A percentile compares a stretch with the other conserved stretches of the same genome.
Conservation (phyloP, 2,329 filamentous ascomycete species). For the Leptosphaerulina australis region DNA sequence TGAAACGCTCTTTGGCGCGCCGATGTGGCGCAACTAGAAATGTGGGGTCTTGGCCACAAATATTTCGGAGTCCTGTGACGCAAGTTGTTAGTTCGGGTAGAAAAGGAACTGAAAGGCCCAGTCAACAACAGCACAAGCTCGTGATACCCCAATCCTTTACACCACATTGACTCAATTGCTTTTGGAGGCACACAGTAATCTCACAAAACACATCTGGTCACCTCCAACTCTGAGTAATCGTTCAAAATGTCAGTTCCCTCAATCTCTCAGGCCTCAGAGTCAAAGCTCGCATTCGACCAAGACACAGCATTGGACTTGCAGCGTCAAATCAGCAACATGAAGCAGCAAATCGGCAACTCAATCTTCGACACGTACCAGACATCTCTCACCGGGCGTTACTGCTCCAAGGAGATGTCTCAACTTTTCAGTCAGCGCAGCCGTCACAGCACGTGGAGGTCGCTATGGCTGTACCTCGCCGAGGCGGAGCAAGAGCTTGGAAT, state of each 20-base stretch:
- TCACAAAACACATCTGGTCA: slow-evolving; percentile 1
- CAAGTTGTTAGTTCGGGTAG: slow-evolving; percentile 25
- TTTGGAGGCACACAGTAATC: background rate
- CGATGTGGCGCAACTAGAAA: slow-evolving; percentile 26
- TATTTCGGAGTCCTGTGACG: slow-evolving; percentile 33
- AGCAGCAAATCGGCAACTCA: slow-evolving; percentile 26
- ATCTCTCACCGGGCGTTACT: slow-evolving; percentile 63
- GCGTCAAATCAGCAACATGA: slow-evolving; percentile 31
- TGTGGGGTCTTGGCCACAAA: slow-evolving; percentile 40
- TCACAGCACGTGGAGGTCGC: slow-evolving; percentile 78
- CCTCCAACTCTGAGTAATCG: slow-evolving; percentile 2
- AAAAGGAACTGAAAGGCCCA: slow-evolving; percentile 24
- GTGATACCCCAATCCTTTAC: slow-evolving; percentile 17
- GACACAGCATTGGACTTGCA: slow-evolving; percentile 32
- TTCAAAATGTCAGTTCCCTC: slow-evolving; percentile 13
- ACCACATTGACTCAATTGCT: slow-evolving; percentile 5
- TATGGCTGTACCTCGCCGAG: slow-evolving; percentile 87
- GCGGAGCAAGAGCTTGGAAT: slow-evolving; percentile 81
- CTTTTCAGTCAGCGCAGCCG: slow-evolving; percentile 80
- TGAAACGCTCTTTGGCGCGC: slow-evolving; percentile 19
- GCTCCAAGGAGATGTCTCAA: slow-evolving; percentile 61
- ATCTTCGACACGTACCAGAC: slow-evolving; percentile 38
- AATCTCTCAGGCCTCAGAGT: slow-evolving; percentile 8
- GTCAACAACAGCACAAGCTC: slow-evolving; percentile 18
- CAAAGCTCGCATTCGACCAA: slow-evolving; percentile 26